Conservation (phyloP, 768 basidiomycete species). For the Mycena indigotica region DNA sequence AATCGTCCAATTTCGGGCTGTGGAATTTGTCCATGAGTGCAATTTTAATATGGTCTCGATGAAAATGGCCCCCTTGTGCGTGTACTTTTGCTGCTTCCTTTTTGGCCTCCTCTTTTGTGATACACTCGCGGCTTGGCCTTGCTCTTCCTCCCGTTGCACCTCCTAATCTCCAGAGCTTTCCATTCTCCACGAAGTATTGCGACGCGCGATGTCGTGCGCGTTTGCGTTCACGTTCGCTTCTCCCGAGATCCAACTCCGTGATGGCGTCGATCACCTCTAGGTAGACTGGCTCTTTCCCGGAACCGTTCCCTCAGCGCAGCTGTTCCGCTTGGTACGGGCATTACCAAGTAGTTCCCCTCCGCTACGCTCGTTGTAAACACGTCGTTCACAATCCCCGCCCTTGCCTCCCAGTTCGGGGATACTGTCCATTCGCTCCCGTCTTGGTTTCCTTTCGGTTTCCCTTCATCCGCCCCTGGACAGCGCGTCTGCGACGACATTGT, state of each 20-base stretch:
- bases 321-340: constrained; percentile 14
- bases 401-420: constrained; percentile 26
- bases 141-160: constrained; percentile 3
- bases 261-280: not conserved
- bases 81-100: not conserved
- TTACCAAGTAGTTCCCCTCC: constrained; percentile 15
- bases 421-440: constrained; percentile 38
- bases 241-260: not conserved
- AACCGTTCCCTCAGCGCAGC: constrained; percentile 20
- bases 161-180: constrained; percentile 19
- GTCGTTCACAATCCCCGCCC: constrained; percentile 26
- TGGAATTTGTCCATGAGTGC: not conserved
- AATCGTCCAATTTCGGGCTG: constrained; percentile 5
- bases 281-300: constrained; percentile 19
- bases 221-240: not conserved
- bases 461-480: constrained; percentile 26
- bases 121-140: not conserved
- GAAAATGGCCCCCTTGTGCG: not conserved
- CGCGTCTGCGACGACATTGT: constrained; percentile 33
- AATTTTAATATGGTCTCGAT: not conserved
- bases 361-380: constrained; percentile 13
- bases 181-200: constrained; percentile 10
- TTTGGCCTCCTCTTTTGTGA: constrained; percentile 6
- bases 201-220: constrained; percentile 4
- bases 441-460: constrained; percentile 3